Evolutionary conservation across 495 filamentous ascomycete species (phyloP).

Genomic region (Astrothelium macrocarpum): DNA sequence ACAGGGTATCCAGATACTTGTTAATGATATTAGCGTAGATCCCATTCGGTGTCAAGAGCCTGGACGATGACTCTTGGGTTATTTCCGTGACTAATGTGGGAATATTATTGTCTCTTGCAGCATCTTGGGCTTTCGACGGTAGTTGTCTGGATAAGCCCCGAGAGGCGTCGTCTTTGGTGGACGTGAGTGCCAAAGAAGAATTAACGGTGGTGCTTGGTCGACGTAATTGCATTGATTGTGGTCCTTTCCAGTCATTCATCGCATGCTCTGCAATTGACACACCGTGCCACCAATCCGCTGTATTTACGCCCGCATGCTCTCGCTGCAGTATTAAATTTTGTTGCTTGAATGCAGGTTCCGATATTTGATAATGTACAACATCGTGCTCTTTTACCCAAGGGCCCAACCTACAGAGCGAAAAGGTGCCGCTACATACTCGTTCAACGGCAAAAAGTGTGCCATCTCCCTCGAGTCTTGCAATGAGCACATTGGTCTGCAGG

Average conservation of each 20-base stretch:
- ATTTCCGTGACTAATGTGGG: not conserved
- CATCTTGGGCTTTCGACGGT: not conserved
- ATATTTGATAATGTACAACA: slow-evolving; percentile 29
- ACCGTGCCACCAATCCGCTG: slow-evolving; percentile 17
- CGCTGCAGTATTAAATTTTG: slow-evolving; percentile 37
- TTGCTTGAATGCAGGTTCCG: slow-evolving; percentile 30
- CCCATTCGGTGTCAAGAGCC: slow-evolving; percentile 48
- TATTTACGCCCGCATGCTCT: slow-evolving; percentile 25
- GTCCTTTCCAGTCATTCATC: not conserved
- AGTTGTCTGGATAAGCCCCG: not conserved
- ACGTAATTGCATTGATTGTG: not conserved
- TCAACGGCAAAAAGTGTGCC: slow-evolving; percentile 62
- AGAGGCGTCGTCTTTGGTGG: not conserved
- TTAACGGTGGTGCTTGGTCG: not conserved
- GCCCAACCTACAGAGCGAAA: slow-evolving; percentile 61
- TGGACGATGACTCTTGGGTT: slow-evolving; percentile 16
- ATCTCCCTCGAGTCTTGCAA: slow-evolving; percentile 52
- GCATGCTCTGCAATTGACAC: slow-evolving; percentile 9
- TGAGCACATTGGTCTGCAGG: slow-evolving; percentile 41
- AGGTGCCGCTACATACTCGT: slow-evolving; percentile 54
- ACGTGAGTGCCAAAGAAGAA: not conserved
- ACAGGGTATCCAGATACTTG: slow-evolving; percentile 84
- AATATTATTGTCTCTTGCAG: not conserved
- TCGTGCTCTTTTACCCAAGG: slow-evolving; percentile 49
- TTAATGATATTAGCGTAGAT: slow-evolving; percentile 57